A percentile compares a stretch with the other conserved stretches of the same genome.
phyloP scores from a whole-genome alignment of 495 filamentous ascomycete genomes.

The Stereocaulon alpinum region DNA sequence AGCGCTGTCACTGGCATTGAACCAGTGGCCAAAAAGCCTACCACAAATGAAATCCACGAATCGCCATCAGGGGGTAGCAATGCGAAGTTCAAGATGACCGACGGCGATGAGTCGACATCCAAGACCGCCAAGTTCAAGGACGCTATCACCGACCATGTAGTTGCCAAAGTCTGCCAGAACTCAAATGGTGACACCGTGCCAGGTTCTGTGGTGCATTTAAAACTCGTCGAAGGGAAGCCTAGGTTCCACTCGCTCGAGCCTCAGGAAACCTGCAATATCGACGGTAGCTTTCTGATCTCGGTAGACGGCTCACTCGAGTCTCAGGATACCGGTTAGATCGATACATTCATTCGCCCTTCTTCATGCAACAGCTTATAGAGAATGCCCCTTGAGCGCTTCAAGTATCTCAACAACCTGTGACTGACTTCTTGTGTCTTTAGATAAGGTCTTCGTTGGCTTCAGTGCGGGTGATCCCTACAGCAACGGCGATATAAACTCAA shows the following conservation, averaged over 20 bases:
- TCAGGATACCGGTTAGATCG: neutral
- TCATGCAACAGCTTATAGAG: neutral
- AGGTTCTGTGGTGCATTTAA: neutral
- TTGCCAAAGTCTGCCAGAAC: neutral
- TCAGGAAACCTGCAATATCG: neutral
- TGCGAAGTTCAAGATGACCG: neutral
- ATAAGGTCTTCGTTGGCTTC: neutral
- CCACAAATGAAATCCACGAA: no score
- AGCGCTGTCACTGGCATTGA: conserved; percentile 1
- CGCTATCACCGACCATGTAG: neutral
- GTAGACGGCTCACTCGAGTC: neutral
- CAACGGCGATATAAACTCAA: neutral
- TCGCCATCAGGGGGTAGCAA: neutral
- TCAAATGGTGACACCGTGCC: neutral
- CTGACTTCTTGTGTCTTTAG: neutral
- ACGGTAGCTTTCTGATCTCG: neutral
- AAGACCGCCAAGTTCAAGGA: neutral
- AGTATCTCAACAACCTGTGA: neutral
- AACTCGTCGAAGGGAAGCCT: neutral
- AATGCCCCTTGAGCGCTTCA: neutral
- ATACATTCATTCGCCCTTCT: neutral
- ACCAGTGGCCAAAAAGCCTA: neutral
- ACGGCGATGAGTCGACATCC: neutral
- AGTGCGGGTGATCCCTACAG: neutral
- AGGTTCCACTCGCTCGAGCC: neutral